Base-by-base conservation (phyloP, 2,329 filamentous ascomycete species). In the Pseudogymnoascus sp. region DNA sequence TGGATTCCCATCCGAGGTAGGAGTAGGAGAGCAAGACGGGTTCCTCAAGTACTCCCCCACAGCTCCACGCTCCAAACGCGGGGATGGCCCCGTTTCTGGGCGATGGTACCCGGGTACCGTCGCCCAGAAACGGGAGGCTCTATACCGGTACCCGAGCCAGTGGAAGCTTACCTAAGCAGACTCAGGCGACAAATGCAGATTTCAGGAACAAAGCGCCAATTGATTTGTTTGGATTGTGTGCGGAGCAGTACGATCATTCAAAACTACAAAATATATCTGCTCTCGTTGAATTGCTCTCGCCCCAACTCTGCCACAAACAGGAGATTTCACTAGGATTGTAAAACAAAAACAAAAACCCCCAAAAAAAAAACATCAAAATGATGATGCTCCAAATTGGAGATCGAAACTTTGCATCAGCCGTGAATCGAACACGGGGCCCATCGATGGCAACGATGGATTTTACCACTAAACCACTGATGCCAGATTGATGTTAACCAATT, bases 401-500 rank as follows among this genome's bases (percentile, higher is more conserved):
- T 53, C 4, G 26, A 53, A 53, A 8, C n/a, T 53, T 53, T 56
- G 50, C 50, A 56, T 56, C 50, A 56, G 65, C 70, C 70, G 69
- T 56, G 71, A 72, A 72, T 72, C 70, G 71, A 72, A 73, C 71
- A 61, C 70, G 72, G 72, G 72, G 69, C 72, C 69, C 71, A 69
- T 73, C 72, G 72, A 73, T 73, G 72, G 72, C 72, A 73, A 73
- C 72, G 72, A 73, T 68, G 71, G 69, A 73, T 73, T 73, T 70
- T 56, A 56, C 50, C 50, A 56, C 50, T 56, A 56, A 56, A 56
- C 50, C 50, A 56, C 50, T 56, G 50, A 56, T 56, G 50, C 50
- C 3, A 3, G 6, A 14, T 33, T 33, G 12, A 14, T 35, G 11
- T 14, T 35, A 35, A 2, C 33, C 33, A 33, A 1, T 14, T 14